These are phyloP conservation scores for Trapa bicornis DNA, from an alignment of 345 rosid species.

Conservation along the genomic window DNA sequence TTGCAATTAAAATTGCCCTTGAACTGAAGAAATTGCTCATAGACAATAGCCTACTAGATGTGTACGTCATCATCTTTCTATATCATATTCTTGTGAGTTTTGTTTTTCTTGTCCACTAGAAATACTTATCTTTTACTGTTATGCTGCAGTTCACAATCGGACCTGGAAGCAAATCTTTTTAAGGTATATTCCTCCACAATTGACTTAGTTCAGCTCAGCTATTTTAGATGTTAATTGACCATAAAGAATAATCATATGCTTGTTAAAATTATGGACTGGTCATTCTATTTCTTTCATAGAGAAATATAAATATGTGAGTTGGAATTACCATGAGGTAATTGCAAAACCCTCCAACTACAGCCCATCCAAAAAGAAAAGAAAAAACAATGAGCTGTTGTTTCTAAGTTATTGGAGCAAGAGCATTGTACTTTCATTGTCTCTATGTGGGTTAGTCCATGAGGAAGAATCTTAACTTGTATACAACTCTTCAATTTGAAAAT, in stretches of 20 bases:
- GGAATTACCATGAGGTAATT: not conserved
- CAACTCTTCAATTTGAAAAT: not conserved
- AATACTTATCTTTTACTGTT: slow-evolving; percentile 4
- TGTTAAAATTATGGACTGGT: not conserved
- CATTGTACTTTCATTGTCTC: not conserved
- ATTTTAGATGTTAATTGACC: not conserved
- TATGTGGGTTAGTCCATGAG: not conserved
- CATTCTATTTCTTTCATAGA: not conserved
- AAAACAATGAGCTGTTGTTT: not conserved
- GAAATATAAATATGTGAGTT: not conserved
- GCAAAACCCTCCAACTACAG: no score
- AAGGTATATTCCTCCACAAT: slow-evolving; percentile 32
- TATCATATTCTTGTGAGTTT: not conserved
- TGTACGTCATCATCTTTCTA: slow-evolving; percentile 35
- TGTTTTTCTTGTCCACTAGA: not conserved
- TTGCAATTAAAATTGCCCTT: slow-evolving; percentile 85
- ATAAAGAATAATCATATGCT: not conserved
- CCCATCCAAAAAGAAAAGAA: no score
- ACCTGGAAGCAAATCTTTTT: slow-evolving; percentile 81
- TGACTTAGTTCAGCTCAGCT: not conserved
- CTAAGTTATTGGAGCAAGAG: not conserved
- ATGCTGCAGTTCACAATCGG: slow-evolving; percentile 71
- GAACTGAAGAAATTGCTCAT: slow-evolving; percentile 93
- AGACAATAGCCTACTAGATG: slow-evolving; percentile 96
- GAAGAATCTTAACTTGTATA: not conserved